phyloP scores from a whole-genome alignment of 1,139 yeast genomes.

The Trichomonascaceae sp. region DNA sequence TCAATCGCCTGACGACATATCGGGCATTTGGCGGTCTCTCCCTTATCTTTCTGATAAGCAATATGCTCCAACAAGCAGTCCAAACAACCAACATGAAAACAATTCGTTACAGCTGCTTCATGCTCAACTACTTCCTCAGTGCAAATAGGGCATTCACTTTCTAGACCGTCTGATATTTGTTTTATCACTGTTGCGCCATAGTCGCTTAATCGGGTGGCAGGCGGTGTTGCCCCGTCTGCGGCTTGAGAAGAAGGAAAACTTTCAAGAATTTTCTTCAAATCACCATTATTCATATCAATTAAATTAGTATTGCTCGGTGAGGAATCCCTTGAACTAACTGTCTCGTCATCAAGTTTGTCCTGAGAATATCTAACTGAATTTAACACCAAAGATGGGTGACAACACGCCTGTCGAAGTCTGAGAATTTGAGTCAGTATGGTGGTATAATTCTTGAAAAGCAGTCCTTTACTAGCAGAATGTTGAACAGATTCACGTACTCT shows the following conservation, averaged over 20 bases:
- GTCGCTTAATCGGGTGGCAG: slow-evolving; percentile 20
- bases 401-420: slow-evolving; percentile 81
- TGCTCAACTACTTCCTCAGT: slow-evolving; percentile 47
- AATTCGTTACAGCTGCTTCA: slow-evolving; percentile 62
- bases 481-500: slow-evolving; percentile 67
- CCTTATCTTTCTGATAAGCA: slow-evolving; percentile 30
- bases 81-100: slow-evolving; percentile 77
- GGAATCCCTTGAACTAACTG: slow-evolving; percentile 10
- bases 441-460: slow-evolving; percentile 66
- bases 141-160: slow-evolving; percentile 79
- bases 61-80: slow-evolving; percentile 70
- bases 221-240: slow-evolving; percentile 1
- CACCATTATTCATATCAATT: slow-evolving; percentile 20
- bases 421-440: slow-evolving; percentile 78
- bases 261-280: slow-evolving; percentile 22
- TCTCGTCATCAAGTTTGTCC: slow-evolving; percentile 13
- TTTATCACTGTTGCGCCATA: slow-evolving; percentile 36
- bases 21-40: slow-evolving; percentile 33
- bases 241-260: slow-evolving; percentile 15
- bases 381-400: slow-evolving; percentile 66
- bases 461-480: slow-evolving; percentile 56
- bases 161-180: slow-evolving; percentile 35
- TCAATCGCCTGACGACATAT: slow-evolving; percentile 34
- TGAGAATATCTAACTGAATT: slow-evolving; percentile 27
- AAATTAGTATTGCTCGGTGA: slow-evolving; percentile 6